phyloP scores from a whole-genome alignment of 164 flowering plant genomes.

The Berberis thunbergii region DNA sequence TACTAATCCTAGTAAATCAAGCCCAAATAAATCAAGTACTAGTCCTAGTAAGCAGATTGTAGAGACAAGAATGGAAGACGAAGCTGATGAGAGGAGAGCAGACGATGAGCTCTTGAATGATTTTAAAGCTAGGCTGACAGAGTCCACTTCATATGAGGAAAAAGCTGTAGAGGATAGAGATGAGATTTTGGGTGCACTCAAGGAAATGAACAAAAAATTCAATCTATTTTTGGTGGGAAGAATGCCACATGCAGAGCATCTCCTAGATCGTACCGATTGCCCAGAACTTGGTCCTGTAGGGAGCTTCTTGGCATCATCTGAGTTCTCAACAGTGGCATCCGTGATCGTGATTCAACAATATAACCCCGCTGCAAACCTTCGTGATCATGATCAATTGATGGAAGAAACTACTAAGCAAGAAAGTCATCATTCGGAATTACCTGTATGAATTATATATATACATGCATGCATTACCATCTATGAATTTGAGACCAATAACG shows the following conservation, averaged over 20 bases:
- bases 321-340: conserved; percentile 15
- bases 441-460: too few species aligned
- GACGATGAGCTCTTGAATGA: conserved; percentile 15
- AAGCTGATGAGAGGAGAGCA: conserved; percentile 3
- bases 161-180: conserved; percentile 14
- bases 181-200: conserved; percentile 18
- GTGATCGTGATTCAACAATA: conserved; percentile 18
- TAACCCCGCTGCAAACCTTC: background rate
- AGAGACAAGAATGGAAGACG: background rate
- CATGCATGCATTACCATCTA: too few species aligned
- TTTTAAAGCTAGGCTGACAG: background rate
- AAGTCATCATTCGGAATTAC: too few species aligned
- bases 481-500: too few species aligned
- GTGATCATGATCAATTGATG: too few species aligned
- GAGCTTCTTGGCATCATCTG: conserved; percentile 27
- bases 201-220: conserved; percentile 17
- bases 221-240: conserved; percentile 46
- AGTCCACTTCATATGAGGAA: conserved; percentile 22
- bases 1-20: background rate
- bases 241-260: conserved; percentile 15
- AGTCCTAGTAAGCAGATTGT: background rate
- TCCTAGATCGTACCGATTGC: conserved; percentile 21
- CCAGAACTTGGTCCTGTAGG: conserved; percentile 44
- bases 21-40: too few species aligned
- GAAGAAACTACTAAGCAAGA: too few species aligned